Evolutionary conservation across 441 rosid genomes (phyloP).

Genomic region (Populus hybrid): DNA sequence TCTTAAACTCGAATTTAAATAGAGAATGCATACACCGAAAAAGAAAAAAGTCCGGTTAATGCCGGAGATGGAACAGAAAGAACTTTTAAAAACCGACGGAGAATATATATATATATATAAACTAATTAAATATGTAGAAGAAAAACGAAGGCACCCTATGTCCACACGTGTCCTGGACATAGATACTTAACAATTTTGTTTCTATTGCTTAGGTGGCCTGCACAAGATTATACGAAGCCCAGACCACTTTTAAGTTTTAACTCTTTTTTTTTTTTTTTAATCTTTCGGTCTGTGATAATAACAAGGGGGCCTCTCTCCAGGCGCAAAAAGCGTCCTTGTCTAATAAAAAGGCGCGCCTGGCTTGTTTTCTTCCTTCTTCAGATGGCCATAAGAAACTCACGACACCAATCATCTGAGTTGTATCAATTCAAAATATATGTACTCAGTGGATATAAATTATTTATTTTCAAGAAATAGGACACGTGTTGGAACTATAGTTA

Average conservation of each 20-base stretch:
- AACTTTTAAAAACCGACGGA: too few relatives aligned
- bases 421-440: neutral
- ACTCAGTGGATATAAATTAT: neutral
- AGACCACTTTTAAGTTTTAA: neutral
- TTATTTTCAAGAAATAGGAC: neutral
- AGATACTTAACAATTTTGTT: neutral
- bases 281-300: too few relatives aligned
- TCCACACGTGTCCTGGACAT: neutral
- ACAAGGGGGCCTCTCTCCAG: neutral
- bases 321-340: neutral
- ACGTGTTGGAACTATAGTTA: neutral
- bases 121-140: neutral
- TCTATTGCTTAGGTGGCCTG: too few relatives aligned
- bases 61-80: neutral
- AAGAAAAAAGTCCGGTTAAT: too few relatives aligned
- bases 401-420: neutral
- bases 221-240: neutral
- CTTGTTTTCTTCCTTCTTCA: neutral
- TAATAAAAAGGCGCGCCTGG: neutral
- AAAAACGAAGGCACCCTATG: neutral
- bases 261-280: too few relatives aligned
- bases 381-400: neutral
- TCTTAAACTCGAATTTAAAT: neutral
- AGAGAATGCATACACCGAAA: neutral
- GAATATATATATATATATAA: too few relatives aligned